phyloP scores from a whole-genome alignment of 176 grass and related monocot species.

The Juncus inflexus region DNA sequence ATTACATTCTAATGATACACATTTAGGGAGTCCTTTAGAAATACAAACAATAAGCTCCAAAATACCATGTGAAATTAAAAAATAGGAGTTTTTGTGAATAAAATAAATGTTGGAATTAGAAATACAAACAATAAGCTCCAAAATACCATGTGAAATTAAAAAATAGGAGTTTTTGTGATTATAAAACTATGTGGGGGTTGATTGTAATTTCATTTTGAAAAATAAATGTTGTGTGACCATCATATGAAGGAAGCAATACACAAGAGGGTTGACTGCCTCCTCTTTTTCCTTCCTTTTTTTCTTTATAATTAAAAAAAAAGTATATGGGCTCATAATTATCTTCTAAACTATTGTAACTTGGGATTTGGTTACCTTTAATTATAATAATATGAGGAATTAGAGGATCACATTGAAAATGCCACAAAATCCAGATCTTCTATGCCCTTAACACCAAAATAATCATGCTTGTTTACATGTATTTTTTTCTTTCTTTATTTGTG shows the following conservation, averaged over 20 bases:
- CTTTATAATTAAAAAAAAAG: not conserved
- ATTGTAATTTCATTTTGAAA: not conserved
- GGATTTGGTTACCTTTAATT: not conserved
- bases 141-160: too few species aligned
- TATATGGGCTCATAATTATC: not conserved
- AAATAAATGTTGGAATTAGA: not conserved
- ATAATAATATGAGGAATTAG: not conserved
- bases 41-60: too few species aligned
- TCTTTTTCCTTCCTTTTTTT: not conserved
- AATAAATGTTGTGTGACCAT: conserved; percentile 5
- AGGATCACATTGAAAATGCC: not conserved
- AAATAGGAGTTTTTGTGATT: not conserved
- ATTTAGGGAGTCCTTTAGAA: not conserved
- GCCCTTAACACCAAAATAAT: too few species aligned
- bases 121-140: not conserved
- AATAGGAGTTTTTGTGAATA: not conserved
- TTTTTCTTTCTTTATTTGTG: too few species aligned
- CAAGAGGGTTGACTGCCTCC: conserved; percentile 8
- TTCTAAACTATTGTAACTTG: conserved; percentile 7
- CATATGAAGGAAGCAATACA: conserved; percentile 14
- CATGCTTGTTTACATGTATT: too few species aligned
- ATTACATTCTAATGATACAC: not conserved
- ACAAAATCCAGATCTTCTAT: too few species aligned
- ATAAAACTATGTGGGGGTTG: not conserved
- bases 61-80: too few species aligned